Percentiles rank a stretch among this genome's conserved stretches.
Evolutionary conservation across 495 filamentous ascomycete species (phyloP).

Genomic region (Hypoxylon subgilvum): DNA sequence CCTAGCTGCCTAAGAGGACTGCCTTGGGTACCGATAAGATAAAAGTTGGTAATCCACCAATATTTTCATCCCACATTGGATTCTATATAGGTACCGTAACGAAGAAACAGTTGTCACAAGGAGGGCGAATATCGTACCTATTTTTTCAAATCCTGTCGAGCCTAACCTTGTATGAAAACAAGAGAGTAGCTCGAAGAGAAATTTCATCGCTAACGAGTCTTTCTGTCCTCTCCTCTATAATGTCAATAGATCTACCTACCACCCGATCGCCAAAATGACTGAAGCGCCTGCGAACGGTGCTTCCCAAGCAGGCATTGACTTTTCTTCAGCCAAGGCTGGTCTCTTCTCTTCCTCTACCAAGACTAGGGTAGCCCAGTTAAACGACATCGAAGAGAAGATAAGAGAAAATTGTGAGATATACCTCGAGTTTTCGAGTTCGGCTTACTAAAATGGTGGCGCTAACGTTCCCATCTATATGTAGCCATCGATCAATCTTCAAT

Average conservation of each 20-base stretch:
- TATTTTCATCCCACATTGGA: constrained; percentile 20
- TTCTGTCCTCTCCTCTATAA: constrained; percentile 22
- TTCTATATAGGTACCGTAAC: too few relatives aligned
- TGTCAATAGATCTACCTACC: constrained; percentile 41
- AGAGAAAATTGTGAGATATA: constrained; percentile 50
- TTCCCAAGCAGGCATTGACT: constrained; percentile 45
- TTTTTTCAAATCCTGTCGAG: too few relatives aligned
- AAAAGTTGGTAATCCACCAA: constrained; percentile 21
- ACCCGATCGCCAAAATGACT: constrained; percentile 50
- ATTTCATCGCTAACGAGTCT: too few relatives aligned
- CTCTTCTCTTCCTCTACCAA: constrained; percentile 59
- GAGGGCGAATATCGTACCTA: too few relatives aligned
- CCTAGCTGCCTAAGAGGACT: too few relatives aligned
- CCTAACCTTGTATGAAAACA: too few relatives aligned
- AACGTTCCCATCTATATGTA: constrained; percentile 26
- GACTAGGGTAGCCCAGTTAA: constrained; percentile 50
- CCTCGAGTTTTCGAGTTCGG: neutral
- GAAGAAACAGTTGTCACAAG: too few relatives aligned
- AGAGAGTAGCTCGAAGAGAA: too few relatives aligned
- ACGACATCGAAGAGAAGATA: constrained; percentile 55
- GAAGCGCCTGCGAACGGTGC: constrained; percentile 45
- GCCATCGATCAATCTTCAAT: constrained; percentile 48
- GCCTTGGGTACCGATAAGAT: too few relatives aligned
- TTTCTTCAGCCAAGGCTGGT: constrained; percentile 42
- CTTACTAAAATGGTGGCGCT: constrained; percentile 7